Evolutionary conservation across 2,329 filamentous ascomycete species (phyloP), one percentile per base, ranked within the genome.

Genomic region (Fusarium subtropicale): DNA sequence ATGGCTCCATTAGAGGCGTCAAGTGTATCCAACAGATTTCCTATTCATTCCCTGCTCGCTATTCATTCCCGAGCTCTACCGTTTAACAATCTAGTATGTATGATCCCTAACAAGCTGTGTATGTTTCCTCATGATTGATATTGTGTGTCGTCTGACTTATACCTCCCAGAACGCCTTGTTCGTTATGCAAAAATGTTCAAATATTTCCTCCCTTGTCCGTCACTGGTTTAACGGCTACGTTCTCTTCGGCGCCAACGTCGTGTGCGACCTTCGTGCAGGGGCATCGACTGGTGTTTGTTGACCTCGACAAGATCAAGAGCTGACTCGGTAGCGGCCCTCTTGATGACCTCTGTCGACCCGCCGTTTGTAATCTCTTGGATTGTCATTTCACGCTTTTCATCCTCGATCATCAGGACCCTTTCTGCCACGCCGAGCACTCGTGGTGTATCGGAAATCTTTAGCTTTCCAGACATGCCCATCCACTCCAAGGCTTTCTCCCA

Each of bases 401-500:
- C 61, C 6, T 69, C 66, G 7, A 69, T 69, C 53, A 69, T 20
- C 12, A 55, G 33, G 20, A 56, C 7, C 16, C 45, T 60, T 15
- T 69, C 61, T 8, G 66, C 66, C 1, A 67, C 31, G 1, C 77
- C 77, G 2, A 79, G 62, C 9, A 76, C 36, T 10, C 77, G 64
- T 3, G 70, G 76, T 7, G 73, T 68, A 5, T 72, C 63, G 0
- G 66, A 45, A 1, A 63, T 60, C 22, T 66, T 71, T 2, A 68
- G 64, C 34, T 65, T 62, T 4, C 75, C 72, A 0, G 69, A 68
- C 15, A 79, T 53, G 0, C 78, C 76, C 34, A 78, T 60, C 39
- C 71, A 74, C 2, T 65, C 66, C 39, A 75, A 60, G 1, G 74
- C 69, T 66, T 75, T 76, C 9, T 75, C 69, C 54, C 69, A 73